Percentiles rank a stretch among this genome's conserved stretches.
Evolutionary conservation across 2,329 filamentous ascomycete genomes (phyloP).

Genomic region (Microsporum audouinii): DNA sequence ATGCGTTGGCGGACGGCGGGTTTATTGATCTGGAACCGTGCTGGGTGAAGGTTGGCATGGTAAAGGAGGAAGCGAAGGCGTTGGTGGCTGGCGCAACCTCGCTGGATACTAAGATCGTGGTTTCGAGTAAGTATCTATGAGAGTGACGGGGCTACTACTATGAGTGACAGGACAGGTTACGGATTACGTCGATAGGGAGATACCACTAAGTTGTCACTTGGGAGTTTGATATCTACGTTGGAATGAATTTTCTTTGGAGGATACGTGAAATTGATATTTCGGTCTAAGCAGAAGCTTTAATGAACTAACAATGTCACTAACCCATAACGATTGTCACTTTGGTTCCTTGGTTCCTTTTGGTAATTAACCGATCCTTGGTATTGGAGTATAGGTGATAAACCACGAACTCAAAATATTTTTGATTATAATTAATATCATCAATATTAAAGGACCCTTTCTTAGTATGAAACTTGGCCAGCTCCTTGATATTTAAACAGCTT

Average conservation of each 20-base stretch:
- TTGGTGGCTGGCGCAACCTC: neutral
- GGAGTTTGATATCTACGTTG: too few relatives aligned
- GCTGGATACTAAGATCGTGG: neutral
- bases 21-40: constrained; percentile 14
- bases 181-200: neutral
- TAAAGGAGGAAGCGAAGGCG: constrained; percentile 12
- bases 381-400: neutral
- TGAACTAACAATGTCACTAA: neutral
- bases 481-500: neutral
- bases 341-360: neutral
- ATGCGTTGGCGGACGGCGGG: constrained; percentile 12
- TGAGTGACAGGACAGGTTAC: neutral
- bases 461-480: neutral
- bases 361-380: neutral
- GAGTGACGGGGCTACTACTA: neutral
- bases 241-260: neutral
- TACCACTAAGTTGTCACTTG: too few relatives aligned
- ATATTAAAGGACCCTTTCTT: neutral
- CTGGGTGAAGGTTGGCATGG: constrained; percentile 9
- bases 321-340: neutral
- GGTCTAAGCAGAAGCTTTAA: neutral
- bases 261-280: neutral
- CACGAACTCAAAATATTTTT: neutral
- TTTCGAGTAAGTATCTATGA: neutral
- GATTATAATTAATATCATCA: neutral